Evolutionary conservation across 257 asterid species (phyloP).

Genomic region (Przewalskia tangutica): DNA sequence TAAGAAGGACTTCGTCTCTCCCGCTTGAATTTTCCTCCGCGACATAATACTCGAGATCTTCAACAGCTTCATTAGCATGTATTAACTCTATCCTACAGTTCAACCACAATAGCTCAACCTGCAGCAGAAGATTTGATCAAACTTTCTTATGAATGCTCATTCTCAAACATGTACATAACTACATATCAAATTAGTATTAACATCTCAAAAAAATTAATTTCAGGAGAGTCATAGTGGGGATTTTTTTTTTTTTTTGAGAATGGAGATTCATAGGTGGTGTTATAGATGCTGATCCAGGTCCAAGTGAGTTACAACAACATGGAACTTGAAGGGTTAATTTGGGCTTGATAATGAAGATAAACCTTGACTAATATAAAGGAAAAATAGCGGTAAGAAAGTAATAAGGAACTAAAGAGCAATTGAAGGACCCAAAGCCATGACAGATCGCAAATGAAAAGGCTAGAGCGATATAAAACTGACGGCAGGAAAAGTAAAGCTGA

Average conservation of each 20-base stretch:
- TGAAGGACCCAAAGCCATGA: background rate
- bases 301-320: background rate
- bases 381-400: no score
- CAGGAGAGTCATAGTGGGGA: background rate
- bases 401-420: no score
- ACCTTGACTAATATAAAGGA: no score
- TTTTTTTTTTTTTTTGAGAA: background rate
- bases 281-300: background rate
- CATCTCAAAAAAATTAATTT: background rate
- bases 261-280: background rate
- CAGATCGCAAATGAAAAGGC: background rate
- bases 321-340: background rate
- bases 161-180: background rate
- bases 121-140: constrained; percentile 28
- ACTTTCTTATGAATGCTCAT: constrained; percentile 8
- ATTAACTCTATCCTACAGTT: constrained; percentile 50
- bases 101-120: constrained; percentile 53
- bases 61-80: constrained; percentile 30
- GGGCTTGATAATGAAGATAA: background rate
- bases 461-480: background rate
- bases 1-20: background rate
- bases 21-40: constrained; percentile 10
- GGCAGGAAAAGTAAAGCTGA: background rate
- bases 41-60: constrained; percentile 26
- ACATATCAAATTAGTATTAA: background rate